Evolutionary conservation across 257 asterid species (phyloP), one percentile per base, ranked within the genome.

Genomic region (Catharanthus roseus): DNA sequence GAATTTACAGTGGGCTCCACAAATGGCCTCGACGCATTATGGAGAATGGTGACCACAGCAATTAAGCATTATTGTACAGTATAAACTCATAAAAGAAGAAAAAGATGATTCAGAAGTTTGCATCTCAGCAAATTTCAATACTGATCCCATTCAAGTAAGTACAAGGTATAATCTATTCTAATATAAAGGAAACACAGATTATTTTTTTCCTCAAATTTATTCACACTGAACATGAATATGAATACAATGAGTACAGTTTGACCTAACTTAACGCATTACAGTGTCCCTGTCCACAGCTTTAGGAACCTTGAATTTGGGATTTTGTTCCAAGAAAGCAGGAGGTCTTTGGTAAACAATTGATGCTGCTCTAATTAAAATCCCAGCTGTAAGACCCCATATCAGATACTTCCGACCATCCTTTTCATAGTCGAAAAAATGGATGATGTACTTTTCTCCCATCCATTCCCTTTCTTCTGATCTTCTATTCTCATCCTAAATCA

Each of bases 351-450:
- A 93, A 65, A 93, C 97, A 33, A 93, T 79, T 28, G 99, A 91
- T 49, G 99, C 97, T 42, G 96, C 99, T 73, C 92, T 80, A 53
- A 93, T 87, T 82, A 93, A 81, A 47, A 93, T 86, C 65, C 96
- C 99, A 16, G 97, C 99, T 41, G 99, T 93, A 74, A 93, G 77
- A 70, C 96, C 99, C 99, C 99, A 93, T 70, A 93, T 89, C 65
- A 89, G 50, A 67, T 87, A 91, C 72, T 82, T 88, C 76, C 77
- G 83, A 55, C 83, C 76, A 15, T 80, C 81, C 72, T 68, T 53
- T 76, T 86, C 88, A 56, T 91, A 86, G 78, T 93, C 84, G 41
- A 93, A 93, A 55, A 68, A 91, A 78, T 93, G 99, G 72, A 93
- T 65, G 76, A 91, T 68, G 78, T 86, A 93, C 78, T 86, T 85